phyloP scores from a whole-genome alignment of 441 rosid genomes.

The Raphanus hybrid region DNA sequence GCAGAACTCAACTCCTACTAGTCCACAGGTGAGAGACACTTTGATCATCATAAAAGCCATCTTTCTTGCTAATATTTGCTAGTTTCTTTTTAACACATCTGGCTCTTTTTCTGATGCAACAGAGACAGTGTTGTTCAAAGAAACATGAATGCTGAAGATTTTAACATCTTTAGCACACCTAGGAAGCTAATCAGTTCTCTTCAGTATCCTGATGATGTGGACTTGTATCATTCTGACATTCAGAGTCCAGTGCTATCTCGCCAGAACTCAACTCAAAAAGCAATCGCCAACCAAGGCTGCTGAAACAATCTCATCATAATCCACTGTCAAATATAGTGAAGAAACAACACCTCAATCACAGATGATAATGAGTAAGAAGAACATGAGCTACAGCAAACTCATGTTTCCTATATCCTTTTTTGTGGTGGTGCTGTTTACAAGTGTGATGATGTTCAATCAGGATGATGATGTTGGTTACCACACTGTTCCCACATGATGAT shows the following conservation, averaged over 20 bases:
- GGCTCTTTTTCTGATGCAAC: conserved; percentile 38
- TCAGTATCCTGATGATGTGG: conserved; percentile 63
- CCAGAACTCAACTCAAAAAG: conserved; percentile 42
- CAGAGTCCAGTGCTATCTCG: conserved; percentile 47
- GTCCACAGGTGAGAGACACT: conserved; percentile 71
- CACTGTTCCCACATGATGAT: conserved; percentile 81
- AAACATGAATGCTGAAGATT: conserved; percentile 51
- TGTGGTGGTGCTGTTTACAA: conserved; percentile 47
- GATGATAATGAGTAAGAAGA: conserved; percentile 26
- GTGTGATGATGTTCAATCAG: conserved; percentile 43
- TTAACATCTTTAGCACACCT: conserved; percentile 78
- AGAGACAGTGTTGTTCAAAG: conserved; percentile 67
- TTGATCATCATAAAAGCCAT: not conserved
- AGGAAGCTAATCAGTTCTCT: conserved; percentile 89
- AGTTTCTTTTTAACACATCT: not conserved
- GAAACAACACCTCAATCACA: conserved; percentile 37
- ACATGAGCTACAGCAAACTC: conserved; percentile 41
- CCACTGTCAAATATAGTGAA: conserved; percentile 37
- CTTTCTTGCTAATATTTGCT: conserved; percentile 13
- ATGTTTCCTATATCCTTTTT: conserved; percentile 47
- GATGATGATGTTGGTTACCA: conserved; percentile 48
- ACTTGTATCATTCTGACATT: conserved; percentile 53
- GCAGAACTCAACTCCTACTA: conserved; percentile 71
- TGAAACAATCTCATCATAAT: conserved; percentile 75
- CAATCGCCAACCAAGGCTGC: conserved; percentile 48